Conservation (phyloP, 306 rosid species). For the Citrullus colocynthis region DNA sequence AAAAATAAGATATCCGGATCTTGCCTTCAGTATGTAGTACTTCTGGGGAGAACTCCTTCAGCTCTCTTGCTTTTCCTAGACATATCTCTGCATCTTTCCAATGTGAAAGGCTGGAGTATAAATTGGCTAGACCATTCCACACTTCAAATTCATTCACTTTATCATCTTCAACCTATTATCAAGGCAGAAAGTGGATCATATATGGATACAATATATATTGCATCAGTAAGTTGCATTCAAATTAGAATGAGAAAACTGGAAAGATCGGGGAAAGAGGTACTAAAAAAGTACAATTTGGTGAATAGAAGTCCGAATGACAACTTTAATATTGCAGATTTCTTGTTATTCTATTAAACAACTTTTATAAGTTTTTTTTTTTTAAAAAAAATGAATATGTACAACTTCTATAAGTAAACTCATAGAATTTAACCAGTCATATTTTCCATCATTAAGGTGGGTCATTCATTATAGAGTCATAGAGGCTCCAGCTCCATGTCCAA, state of each 20-base stretch:
- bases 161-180: constrained; percentile 50
- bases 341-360: not conserved
- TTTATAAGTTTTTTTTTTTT: not conserved
- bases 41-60: constrained; percentile 49
- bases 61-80: constrained; percentile 67
- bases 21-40: constrained; percentile 64
- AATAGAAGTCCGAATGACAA: not conserved
- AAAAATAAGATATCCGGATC: constrained; percentile 14
- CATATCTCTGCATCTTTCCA: constrained; percentile 96
- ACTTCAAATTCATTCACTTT: constrained; percentile 65
- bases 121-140: constrained; percentile 88
- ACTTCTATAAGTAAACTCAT: not conserved
- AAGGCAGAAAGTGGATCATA: not conserved
- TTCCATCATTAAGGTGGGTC: not conserved
- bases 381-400: not conserved
- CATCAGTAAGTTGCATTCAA: not conserved
- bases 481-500: not conserved
- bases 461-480: not conserved
- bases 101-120: constrained; percentile 78
- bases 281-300: not conserved
- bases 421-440: not conserved
- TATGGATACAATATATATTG: not conserved
- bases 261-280: not conserved
- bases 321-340: not conserved
- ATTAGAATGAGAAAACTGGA: not conserved